A percentile compares a stretch with the other conserved stretches of the same genome.
Evolutionary conservation across 352 stramenopile genomes (phyloP).

Genomic region (Pythium myriotylum): DNA sequence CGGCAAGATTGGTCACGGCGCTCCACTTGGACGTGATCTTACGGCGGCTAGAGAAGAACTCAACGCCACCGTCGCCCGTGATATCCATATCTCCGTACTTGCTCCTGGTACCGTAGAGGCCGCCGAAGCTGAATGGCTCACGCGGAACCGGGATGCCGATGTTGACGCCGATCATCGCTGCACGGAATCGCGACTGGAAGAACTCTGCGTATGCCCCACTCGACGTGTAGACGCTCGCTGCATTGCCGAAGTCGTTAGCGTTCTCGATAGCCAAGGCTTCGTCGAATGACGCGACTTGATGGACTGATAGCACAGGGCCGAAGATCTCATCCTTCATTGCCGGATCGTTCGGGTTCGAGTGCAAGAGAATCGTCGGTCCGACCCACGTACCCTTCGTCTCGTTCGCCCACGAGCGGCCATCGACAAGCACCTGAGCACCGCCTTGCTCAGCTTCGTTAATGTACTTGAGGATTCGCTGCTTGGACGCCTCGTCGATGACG

Average conservation of each 20-base stretch:
- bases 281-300: constrained; percentile 84
- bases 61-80: constrained; percentile 95
- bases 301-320: constrained; percentile 95
- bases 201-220: constrained; percentile 93
- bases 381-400: constrained; percentile 85
- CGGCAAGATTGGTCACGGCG: constrained; percentile 41
- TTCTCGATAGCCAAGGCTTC: constrained; percentile 97
- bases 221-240: constrained; percentile 96
- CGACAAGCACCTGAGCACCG: constrained; percentile 90
- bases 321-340: constrained; percentile 97
- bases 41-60: constrained; percentile 97
- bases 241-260: constrained; percentile 96
- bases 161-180: constrained; percentile 96
- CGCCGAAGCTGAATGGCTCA: constrained; percentile 97
- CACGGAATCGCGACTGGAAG: constrained; percentile 92
- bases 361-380: constrained; percentile 94
- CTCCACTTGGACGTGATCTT: constrained; percentile 98
- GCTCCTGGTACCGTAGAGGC: constrained; percentile 95
- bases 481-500: constrained; percentile 92
- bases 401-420: constrained; percentile 85
- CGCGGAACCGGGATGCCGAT: constrained; percentile 95
- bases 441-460: constrained; percentile 90
- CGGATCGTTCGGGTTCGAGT: constrained; percentile 82
- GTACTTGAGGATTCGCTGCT: constrained; percentile 93
- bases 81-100: constrained; percentile 99